Evolutionary conservation across 1,284 basidiomycete genomes (phyloP), one percentile per base, ranked within the genome.

Genomic region (Serendipita sp.): DNA sequence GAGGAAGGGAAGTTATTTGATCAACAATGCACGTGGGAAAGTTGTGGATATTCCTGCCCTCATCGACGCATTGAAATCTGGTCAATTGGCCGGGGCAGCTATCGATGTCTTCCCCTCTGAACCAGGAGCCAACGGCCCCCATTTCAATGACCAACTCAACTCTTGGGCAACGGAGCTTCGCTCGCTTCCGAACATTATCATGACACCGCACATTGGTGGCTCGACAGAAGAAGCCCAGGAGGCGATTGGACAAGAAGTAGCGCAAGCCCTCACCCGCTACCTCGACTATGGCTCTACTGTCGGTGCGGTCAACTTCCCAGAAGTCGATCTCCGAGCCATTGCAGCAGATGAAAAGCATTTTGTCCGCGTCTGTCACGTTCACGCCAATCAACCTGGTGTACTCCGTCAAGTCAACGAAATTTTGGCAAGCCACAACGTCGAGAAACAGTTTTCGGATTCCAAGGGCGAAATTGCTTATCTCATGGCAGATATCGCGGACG

Each of bases 181-280:
- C 64, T 75, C 77, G 2, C 76, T 91, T 64, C 84, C 87, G 60
- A 97, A 97, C 74, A 82, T 96, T 66, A 93, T 97, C 72, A 85
- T 97, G 68, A 97, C 94, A 0, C 96, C 96, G 17, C 96, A 99
- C 73, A 98, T 99, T 69, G 96, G 96, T 65, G 96, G 96, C 50
- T 97, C 93, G 47, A 99, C 96, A 10, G 96, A 99, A 74, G 96
- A 99, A 75, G 96, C 96, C 2, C 96, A 99, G 75, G 82, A 86
- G 60, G 93, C 95, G 82, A 99, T 99, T 68, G 96, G 96, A 35
- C 87, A 91, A 67, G 96, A 99, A 75, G 96, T 99, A 49, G 85
- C 91, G 12, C 81, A 82, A 47, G 86, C 93, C 2, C 77, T 99
- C 61, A 80, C 82, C 41, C 87, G 93, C 65, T 99, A 97, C 77